Evolutionary conservation across 176 grass and related monocot genomes (phyloP).

Genomic region (Triticum urartu): DNA sequence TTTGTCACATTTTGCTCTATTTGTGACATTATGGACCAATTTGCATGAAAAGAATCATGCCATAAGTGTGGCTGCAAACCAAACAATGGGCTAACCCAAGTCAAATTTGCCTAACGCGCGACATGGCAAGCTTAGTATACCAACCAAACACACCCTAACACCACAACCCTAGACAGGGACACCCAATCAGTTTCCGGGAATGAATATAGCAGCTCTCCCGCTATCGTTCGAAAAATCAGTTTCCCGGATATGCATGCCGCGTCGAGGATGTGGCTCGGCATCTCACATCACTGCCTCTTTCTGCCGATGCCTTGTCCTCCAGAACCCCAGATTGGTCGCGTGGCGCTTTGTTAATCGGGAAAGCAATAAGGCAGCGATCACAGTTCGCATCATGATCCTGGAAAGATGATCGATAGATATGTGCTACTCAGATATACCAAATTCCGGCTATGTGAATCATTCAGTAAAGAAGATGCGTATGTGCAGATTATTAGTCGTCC

Average conservation of each 20-base stretch:
- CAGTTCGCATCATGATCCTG: not conserved
- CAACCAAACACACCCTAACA: too few species aligned
- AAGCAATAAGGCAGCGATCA: not conserved
- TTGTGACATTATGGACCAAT: too few species aligned
- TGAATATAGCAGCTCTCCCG: too few species aligned
- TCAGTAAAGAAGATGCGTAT: not conserved
- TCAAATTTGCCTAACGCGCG: too few species aligned
- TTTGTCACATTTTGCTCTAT: too few species aligned
- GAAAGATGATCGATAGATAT: not conserved
- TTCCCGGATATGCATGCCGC: not conserved
- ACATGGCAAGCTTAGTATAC: too few species aligned
- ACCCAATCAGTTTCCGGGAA: not conserved
- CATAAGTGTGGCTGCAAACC: too few species aligned
- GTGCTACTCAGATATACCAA: not conserved
- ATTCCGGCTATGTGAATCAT: not conserved
- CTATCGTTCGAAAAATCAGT: too few species aligned
- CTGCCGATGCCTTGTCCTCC: not conserved
- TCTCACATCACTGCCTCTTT: not conserved
- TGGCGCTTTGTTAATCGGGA: not conserved
- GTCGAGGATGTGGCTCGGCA: not conserved
- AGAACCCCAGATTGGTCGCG: not conserved
- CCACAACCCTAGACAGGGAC: too few species aligned
- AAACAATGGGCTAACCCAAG: too few species aligned
- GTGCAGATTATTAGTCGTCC: slow-evolving; percentile 6
- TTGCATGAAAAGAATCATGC: too few species aligned